Conservation (phyloP, 768 basidiomycete genomes). For the Tylopilus plumbeoviolaceoides region DNA sequence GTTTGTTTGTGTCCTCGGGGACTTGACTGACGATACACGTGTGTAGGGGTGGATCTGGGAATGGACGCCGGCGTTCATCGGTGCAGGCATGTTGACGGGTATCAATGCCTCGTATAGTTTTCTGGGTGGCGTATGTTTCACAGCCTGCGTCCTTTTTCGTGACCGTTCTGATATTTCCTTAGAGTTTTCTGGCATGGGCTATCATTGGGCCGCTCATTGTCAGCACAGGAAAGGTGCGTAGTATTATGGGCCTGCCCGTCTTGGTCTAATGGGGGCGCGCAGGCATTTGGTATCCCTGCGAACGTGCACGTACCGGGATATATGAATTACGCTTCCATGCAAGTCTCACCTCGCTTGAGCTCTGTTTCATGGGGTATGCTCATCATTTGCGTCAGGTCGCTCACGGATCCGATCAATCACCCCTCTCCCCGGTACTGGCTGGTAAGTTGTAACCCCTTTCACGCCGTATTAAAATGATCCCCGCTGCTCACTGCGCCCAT, state of each 20-base stretch:
- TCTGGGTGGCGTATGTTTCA: constrained; percentile 36
- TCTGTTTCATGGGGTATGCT: neutral
- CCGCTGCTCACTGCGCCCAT: neutral
- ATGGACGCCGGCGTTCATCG: constrained; percentile 53
- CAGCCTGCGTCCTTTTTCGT: neutral
- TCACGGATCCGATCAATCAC: constrained; percentile 38
- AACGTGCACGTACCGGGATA: constrained; percentile 12
- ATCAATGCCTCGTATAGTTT: constrained; percentile 56
- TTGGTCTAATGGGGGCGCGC: neutral
- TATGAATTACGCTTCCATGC: constrained; percentile 24
- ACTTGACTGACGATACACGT: neutral
- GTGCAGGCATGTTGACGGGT: constrained; percentile 56
- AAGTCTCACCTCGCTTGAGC: neutral
- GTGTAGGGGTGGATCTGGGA: constrained; percentile 29
- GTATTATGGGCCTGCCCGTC: neutral
- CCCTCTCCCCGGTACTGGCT: constrained; percentile 62
- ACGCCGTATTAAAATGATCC: neutral
- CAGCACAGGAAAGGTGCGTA: constrained; percentile 37
- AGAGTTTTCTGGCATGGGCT: constrained; percentile 59
- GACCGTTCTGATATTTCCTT: neutral
- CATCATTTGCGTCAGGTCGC: constrained; percentile 28
- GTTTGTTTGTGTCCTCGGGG: neutral
- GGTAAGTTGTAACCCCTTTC: constrained; percentile 9
- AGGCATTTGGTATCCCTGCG: constrained; percentile 17
- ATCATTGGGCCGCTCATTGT: constrained; percentile 55